Evolutionary conservation across 805 yeast genomes (phyloP), one percentile per base, ranked within the genome.

Genomic region (Hanseniaspora mollemarum): DNA sequence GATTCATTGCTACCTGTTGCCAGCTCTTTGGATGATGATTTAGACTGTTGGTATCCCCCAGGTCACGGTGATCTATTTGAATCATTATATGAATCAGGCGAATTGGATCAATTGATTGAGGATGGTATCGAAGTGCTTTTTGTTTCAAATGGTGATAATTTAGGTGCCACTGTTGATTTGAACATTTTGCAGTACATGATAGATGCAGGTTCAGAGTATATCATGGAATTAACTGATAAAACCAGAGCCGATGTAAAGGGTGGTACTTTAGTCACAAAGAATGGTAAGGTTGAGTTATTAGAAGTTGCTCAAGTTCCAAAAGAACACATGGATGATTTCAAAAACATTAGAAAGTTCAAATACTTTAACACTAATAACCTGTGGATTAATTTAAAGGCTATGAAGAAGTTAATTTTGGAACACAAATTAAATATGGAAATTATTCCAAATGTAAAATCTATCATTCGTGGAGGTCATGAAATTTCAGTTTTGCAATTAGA

Each of bases 171-270:
- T 25, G 98, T 92, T 43, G 96, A 92, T 67, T 73, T 86, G 60
- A 79, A 81, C 66, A 87, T 92, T 58, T 75, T 92, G 63, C 78
- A 82, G 68, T 96, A 92, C 73, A 88, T 92, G 95, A 69, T 87
- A 57, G 92, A 85, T 63, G 76, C 94, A 32, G 81, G 81, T 52
- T 80, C 96, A 51, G 97, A 92, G 72, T 92, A 90, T 69, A 80
- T 92, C 59, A 92, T 92, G 98, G 98, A 92, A 72, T 79, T 92
- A 67, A 92, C 98, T 50, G 95, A 90, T 71, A 92, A 92, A 74
- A 92, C 98, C 46, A 82, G 97, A 69, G 98, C 98, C 32, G 98
- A 92, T 68, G 98, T 92, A 63, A 92, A 92, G 72, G 98, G 98
- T 74, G 98, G 97, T 74, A 92, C 97, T 58, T 78, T 92, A 68